Percentiles rank a stretch among this genome's conserved stretches.
Evolutionary conservation across 345 rosid species (phyloP).

Genomic region (Gossypium rotundifolium): DNA sequence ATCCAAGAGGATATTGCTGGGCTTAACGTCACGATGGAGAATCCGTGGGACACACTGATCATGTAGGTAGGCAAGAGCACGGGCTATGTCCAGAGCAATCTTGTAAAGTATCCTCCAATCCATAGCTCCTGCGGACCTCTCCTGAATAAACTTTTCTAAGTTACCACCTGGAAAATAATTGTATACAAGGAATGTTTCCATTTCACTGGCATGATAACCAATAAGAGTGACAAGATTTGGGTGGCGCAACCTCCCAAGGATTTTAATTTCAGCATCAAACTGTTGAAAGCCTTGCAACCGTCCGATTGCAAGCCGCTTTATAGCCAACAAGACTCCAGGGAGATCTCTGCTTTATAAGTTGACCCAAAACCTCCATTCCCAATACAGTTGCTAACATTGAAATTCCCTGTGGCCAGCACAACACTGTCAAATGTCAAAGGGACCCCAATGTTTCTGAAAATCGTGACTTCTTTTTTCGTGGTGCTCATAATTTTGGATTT

Average conservation of each 20-base stretch:
- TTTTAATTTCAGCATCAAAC: constrained; percentile 56
- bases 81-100: constrained; percentile 81
- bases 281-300: constrained; percentile 63
- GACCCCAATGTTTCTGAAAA: constrained; percentile 41
- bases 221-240: constrained; percentile 52
- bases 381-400: constrained; percentile 52
- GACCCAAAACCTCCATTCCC: constrained; percentile 72
- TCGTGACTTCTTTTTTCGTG: constrained; percentile 41
- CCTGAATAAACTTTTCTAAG: constrained; percentile 56
- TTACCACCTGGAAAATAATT: constrained; percentile 67
- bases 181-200: constrained; percentile 57
- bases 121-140: constrained; percentile 42
- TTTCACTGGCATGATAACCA: constrained; percentile 62
- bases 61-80: constrained; percentile 87
- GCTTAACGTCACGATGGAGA: constrained; percentile 92
- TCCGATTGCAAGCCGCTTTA: constrained; percentile 58
- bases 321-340: constrained; percentile 40
- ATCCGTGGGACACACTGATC: constrained; percentile 82
- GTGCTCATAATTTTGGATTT: constrained; percentile 32
- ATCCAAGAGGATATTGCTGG: constrained; percentile 87
- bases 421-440: constrained; percentile 48
- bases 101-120: constrained; percentile 81
- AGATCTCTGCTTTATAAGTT: constrained; percentile 52
- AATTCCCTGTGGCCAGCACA: constrained; percentile 53
- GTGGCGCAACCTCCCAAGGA: constrained; percentile 52